Conservation (phyloP, 78 protist species). For the Bodo saltans region DNA sequence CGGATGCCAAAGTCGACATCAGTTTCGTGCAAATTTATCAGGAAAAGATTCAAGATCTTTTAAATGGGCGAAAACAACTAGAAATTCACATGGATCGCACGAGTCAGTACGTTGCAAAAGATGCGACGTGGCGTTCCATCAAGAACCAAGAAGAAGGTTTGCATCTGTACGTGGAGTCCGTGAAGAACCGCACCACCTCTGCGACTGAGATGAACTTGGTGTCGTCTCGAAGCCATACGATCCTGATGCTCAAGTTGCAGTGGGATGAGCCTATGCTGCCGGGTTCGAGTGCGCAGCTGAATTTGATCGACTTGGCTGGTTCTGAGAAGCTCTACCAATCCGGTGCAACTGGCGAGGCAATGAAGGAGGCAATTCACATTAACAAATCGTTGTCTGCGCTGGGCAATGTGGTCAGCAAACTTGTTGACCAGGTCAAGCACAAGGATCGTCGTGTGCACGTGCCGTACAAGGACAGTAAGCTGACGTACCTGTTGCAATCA, state of each 20-base stretch:
- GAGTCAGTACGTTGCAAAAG: slow-evolving; percentile 19
- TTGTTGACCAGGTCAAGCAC: slow-evolving; percentile 16
- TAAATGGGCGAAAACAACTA: neutral
- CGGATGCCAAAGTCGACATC: neutral
- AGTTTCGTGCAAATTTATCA: slow-evolving; percentile 25
- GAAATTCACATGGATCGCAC: slow-evolving; percentile 22
- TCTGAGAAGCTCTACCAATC: slow-evolving; percentile 20
- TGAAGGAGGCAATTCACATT: slow-evolving; percentile 41
- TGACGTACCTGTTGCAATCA: slow-evolving; percentile 33
- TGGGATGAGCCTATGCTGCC: slow-evolving; percentile 10
- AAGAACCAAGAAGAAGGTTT: neutral
- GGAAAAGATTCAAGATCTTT: slow-evolving; percentile 17
- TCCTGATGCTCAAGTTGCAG: slow-evolving; percentile 53
- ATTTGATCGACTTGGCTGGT: slow-evolving; percentile 52
- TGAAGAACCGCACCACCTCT: slow-evolving; percentile 23
- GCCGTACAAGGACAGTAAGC: slow-evolving; percentile 47
- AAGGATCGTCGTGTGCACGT: neutral
- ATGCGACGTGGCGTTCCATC: neutral
- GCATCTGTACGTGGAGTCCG: neutral
- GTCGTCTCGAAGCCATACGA: slow-evolving; percentile 66
- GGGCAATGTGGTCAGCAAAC: slow-evolving; percentile 37
- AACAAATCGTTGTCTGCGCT: slow-evolving; percentile 48
- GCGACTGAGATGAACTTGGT: slow-evolving; percentile 21
- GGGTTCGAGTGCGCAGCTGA: slow-evolving; percentile 34
- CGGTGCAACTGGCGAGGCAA: slow-evolving; percentile 20